Conservation (phyloP, 2,329 filamentous ascomycete species). For the Metarhizium humberi region DNA sequence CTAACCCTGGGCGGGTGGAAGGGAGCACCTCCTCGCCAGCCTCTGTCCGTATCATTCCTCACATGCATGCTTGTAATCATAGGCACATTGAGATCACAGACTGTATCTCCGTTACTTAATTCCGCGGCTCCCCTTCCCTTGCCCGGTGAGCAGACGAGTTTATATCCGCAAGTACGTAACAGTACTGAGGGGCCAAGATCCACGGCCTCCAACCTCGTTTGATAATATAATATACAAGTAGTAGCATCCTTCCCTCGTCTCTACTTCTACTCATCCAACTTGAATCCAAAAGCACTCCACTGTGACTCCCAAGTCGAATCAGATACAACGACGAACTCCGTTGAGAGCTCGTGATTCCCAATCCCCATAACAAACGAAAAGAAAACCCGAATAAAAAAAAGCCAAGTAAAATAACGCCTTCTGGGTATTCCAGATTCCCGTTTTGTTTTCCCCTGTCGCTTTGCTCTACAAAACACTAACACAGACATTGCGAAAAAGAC, state of each 20-base stretch:
- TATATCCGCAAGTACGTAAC: background rate
- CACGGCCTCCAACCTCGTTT: background rate
- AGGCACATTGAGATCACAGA: too few species aligned
- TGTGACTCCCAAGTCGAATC: background rate
- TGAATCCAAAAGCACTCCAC: constrained; percentile 4
- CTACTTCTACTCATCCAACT: background rate
- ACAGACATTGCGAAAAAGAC: background rate
- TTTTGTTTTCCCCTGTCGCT: background rate
- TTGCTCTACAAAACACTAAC: background rate
- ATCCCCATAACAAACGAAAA: background rate
- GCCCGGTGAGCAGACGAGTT: background rate
- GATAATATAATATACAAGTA: background rate
- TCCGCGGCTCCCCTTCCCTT: background rate
- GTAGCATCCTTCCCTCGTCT: background rate
- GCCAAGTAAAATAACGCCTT: constrained; percentile 1
- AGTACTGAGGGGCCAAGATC: background rate
- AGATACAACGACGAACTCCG: background rate
- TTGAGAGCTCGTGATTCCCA: too few species aligned
- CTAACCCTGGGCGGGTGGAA: background rate
- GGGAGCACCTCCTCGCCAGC: too few species aligned
- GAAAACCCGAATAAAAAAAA: background rate
- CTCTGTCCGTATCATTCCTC: too few species aligned
- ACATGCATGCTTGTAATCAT: too few species aligned
- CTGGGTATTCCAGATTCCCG: background rate
- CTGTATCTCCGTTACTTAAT: background rate